Percentiles rank a stretch among this genome's conserved stretches.
phyloP scores from a whole-genome alignment of 345 rosid genomes.

The Eucalyptus sideroxylon region DNA sequence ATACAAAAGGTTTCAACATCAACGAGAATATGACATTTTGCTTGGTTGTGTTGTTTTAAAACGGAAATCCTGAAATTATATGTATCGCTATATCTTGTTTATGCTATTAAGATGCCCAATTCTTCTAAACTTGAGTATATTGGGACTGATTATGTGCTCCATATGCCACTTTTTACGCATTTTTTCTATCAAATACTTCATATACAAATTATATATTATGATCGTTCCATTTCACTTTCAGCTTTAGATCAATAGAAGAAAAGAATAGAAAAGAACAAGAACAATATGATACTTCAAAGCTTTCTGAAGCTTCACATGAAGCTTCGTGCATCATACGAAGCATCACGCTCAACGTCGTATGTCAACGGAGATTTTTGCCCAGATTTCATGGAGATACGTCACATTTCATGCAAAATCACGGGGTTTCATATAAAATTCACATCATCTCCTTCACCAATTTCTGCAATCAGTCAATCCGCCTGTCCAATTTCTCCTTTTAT shows the following conservation, averaged over 20 bases:
- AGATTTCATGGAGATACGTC: not conserved
- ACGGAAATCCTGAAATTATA: not conserved
- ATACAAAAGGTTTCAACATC: not conserved
- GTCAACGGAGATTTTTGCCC: not conserved
- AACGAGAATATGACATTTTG: not conserved
- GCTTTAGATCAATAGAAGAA: not conserved
- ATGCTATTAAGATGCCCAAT: not conserved
- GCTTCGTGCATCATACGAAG: no score
- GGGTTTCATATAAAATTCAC: not conserved
- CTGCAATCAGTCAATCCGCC: not conserved
- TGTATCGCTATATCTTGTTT: not conserved
- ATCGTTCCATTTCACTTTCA: not conserved
- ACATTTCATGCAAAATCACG: not conserved
- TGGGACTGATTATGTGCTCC: not conserved
- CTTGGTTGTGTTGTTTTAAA: not conserved
- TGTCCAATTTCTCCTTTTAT: not conserved
- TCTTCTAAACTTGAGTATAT: not conserved
- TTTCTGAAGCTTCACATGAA: not conserved
- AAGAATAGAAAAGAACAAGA: not conserved
- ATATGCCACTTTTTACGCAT: not conserved
- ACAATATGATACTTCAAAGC: not conserved
- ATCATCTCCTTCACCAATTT: not conserved
- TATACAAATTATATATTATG: not conserved
- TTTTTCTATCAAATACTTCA: not conserved
- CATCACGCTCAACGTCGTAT: not conserved